Evolutionary conservation across 768 basidiomycete genomes (phyloP).

Genomic region (Pholiota microspora): DNA sequence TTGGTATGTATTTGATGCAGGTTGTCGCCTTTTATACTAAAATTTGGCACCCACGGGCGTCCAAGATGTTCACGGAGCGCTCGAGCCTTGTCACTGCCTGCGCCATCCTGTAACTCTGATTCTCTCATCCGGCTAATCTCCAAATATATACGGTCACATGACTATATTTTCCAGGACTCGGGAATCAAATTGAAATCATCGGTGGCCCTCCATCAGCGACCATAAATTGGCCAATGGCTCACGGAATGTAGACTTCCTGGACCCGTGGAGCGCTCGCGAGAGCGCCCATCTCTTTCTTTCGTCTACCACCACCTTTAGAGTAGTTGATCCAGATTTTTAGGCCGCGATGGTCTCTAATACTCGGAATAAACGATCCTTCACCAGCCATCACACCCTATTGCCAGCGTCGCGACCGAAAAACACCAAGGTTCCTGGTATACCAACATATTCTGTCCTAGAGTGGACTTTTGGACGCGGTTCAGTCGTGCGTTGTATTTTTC

Average conservation of each 20-base stretch:
- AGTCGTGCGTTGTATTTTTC: slow-evolving; percentile 20
- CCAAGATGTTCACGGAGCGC: slow-evolving; percentile 14
- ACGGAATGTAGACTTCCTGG: too few relatives aligned
- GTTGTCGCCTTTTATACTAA: slow-evolving; percentile 3
- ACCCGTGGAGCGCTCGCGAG: too few relatives aligned
- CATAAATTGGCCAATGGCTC: too few relatives aligned
- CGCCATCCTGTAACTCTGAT: too few relatives aligned
- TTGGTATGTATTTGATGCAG: not conserved
- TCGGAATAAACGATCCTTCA: slow-evolving; percentile 14
- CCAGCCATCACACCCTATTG: slow-evolving; percentile 21
- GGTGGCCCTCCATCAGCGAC: too few relatives aligned
- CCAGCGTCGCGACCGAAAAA: slow-evolving; percentile 25
- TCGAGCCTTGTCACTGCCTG: slow-evolving; percentile 19
- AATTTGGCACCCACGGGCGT: slow-evolving; percentile 14
- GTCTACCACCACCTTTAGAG: too few relatives aligned
- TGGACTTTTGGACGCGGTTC: slow-evolving; percentile 34
- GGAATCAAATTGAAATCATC: slow-evolving; percentile 2
- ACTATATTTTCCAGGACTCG: too few relatives aligned
- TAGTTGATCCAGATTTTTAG: too few relatives aligned
- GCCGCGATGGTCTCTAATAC: too few relatives aligned
- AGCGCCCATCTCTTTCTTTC: too few relatives aligned
- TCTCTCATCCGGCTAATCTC: slow-evolving; percentile 16
- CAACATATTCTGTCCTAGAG: slow-evolving; percentile 26
- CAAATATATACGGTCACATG: slow-evolving; percentile 13
- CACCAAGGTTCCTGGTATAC: slow-evolving; percentile 19